Percentiles rank a stretch among this genome's conserved stretches.
phyloP scores from a whole-genome alignment of 306 rosid species.

The Fragaria nilgerrensis region DNA sequence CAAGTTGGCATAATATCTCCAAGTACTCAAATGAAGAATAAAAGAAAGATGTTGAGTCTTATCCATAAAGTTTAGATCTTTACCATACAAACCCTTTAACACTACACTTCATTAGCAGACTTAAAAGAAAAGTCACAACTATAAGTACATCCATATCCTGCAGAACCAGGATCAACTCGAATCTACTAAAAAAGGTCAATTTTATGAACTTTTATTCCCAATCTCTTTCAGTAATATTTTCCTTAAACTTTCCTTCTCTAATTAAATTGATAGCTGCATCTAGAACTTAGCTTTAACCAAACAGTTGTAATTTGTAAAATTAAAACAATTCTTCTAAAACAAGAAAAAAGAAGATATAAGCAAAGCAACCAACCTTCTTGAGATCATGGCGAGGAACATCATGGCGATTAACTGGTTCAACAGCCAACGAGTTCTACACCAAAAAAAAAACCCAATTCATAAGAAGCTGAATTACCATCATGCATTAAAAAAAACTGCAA shows the following conservation, averaged over 20 bases:
- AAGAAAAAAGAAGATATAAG: neutral
- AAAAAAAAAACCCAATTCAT: conserved; percentile 3
- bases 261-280: neutral
- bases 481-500: neutral
- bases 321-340: neutral
- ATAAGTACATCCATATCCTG: neutral
- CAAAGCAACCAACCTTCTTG: conserved; percentile 42
- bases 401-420: conserved; percentile 53
- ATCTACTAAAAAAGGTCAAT: neutral
- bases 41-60: conserved; percentile 15
- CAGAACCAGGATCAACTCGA: neutral
- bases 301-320: neutral
- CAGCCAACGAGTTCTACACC: conserved; percentile 57
- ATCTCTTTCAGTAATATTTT: neutral
- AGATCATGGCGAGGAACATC: conserved; percentile 78
- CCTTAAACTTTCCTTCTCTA: neutral
- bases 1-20: neutral
- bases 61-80: conserved; percentile 19
- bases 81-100: neutral
- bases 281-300: neutral
- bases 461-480: neutral
- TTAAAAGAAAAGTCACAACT: conserved; percentile 1
- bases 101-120: neutral
- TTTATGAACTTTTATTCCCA: neutral
- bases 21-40: neutral